phyloP scores from a whole-genome alignment of 805 yeast species.

The Candida silvatica region DNA sequence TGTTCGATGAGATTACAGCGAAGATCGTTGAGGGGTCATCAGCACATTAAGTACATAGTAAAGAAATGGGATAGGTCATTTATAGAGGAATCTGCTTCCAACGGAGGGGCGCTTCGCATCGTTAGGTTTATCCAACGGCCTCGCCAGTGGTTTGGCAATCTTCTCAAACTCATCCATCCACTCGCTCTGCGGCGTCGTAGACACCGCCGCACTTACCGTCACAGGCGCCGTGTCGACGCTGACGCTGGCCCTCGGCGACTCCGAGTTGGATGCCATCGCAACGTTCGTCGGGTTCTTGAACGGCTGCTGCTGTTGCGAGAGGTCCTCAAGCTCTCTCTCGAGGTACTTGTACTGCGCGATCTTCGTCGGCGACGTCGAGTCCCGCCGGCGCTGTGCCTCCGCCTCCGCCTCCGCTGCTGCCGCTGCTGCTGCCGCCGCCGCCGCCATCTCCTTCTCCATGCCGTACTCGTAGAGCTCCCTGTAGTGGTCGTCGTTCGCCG shows the following conservation, averaged over 20 bases:
- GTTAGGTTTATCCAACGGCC: no score
- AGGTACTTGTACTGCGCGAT: constrained; percentile 18
- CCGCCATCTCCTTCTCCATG: constrained; percentile 14
- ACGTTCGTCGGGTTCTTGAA: constrained; percentile 18
- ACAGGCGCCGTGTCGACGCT: constrained; percentile 11
- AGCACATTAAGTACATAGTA: background rate
- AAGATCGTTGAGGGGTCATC: constrained; percentile 21
- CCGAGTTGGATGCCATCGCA: no score
- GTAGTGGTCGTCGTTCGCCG: constrained; percentile 35
- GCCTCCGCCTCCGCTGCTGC: background rate
- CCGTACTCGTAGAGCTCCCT: constrained; percentile 27
- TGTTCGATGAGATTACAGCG: constrained; percentile 38
- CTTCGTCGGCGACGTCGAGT: constrained; percentile 10
- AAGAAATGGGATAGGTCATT: no score
- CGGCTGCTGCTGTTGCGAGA: constrained; percentile 11
- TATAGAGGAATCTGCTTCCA: no score
- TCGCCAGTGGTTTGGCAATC: background rate
- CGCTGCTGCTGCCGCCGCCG: no score
- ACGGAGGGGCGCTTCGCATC: no score
- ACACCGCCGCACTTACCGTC: constrained; percentile 8
- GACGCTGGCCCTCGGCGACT: no score
- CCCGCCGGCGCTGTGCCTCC: background rate
- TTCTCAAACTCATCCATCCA: background rate
- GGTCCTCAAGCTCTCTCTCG: constrained; percentile 19
- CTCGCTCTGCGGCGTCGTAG: background rate